A percentile compares a stretch with the other conserved stretches of the same genome.
Conservation (phyloP, 176 grass and related monocot genomes). For the Luzula sylvatica region DNA sequence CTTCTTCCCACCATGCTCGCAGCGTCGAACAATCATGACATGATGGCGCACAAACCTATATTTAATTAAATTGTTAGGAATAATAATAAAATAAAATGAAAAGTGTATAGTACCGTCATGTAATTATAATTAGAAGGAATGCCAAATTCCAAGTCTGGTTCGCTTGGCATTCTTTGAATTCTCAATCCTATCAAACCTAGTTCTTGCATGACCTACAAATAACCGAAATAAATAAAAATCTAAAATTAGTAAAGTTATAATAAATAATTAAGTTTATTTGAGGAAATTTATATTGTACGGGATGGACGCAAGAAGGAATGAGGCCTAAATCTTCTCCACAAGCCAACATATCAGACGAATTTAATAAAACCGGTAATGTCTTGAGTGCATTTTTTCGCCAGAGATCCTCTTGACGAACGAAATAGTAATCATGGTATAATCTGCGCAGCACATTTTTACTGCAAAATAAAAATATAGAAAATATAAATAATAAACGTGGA, state of each 20-base stretch:
- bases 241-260: conserved; percentile 22
- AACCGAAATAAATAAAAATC: not conserved
- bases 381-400: conserved; percentile 93
- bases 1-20: conserved; percentile 98
- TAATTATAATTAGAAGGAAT: conserved; percentile 90
- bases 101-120: conserved; percentile 61
- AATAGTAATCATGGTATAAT: conserved; percentile 97
- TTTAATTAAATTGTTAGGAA: too few species aligned
- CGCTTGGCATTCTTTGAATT: conserved; percentile 98
- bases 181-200: conserved; percentile 88
- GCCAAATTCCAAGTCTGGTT: conserved; percentile 70
- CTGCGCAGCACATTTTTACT: conserved; percentile 97
- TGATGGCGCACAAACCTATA: conserved; percentile 92
- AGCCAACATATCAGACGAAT: conserved; percentile 95
- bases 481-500: not conserved
- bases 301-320: conserved; percentile 99
- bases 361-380: conserved; percentile 89
- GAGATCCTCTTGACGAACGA: conserved; percentile 80
- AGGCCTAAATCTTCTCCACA: conserved; percentile 98
- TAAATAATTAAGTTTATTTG: not conserved
- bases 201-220: conserved; percentile 93
- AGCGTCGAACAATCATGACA: conserved; percentile 96
- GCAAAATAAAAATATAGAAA: conserved; percentile 27
- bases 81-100: too few species aligned
- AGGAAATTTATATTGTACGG: conserved; percentile 20